Conservation (phyloP, 1,284 basidiomycete genomes). For the Microbotryum silenes-acaulis region DNA sequence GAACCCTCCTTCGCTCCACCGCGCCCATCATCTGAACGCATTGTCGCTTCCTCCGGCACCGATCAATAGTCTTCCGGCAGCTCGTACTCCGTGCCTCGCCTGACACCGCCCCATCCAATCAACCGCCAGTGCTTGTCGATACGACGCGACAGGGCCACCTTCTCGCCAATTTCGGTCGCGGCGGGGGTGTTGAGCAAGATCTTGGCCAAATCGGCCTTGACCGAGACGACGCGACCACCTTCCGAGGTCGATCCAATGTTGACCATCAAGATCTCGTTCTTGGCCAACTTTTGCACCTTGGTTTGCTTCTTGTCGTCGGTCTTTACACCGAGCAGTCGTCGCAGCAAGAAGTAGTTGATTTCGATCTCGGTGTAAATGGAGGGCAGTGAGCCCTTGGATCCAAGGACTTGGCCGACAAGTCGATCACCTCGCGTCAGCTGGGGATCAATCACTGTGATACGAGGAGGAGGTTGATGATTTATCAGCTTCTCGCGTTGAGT, state of each 20-base stretch:
- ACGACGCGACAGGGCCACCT: constrained; percentile 81
- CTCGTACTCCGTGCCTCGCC: constrained; percentile 27
- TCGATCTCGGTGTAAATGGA: constrained; percentile 87
- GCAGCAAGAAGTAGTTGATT: constrained; percentile 84
- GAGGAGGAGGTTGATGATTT: background rate
- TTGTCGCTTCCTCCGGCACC: too few species aligned
- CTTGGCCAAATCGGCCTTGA: constrained; percentile 81
- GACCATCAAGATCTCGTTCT: constrained; percentile 74
- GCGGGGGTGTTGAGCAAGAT: constrained; percentile 85
- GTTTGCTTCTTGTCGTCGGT: constrained; percentile 98
- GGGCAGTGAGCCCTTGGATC: constrained; percentile 85
- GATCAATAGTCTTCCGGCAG: constrained; percentile 15
- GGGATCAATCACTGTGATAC: constrained; percentile 47
- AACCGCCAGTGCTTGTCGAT: constrained; percentile 94
- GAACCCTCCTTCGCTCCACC: too few species aligned
- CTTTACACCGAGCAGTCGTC: constrained; percentile 93
- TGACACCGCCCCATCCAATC: constrained; percentile 41
- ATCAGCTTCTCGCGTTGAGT: background rate
- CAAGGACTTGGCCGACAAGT: constrained; percentile 90
- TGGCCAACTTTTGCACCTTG: constrained; percentile 76
- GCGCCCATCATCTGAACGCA: too few species aligned
- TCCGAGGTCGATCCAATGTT: constrained; percentile 63
- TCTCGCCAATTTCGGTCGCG: constrained; percentile 89
- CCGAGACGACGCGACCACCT: constrained; percentile 80
- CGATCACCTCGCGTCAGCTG: constrained; percentile 95